phyloP scores from a whole-genome alignment of 164 flowering plant genomes.

The grape (Vitis vinifera) region DNA sequence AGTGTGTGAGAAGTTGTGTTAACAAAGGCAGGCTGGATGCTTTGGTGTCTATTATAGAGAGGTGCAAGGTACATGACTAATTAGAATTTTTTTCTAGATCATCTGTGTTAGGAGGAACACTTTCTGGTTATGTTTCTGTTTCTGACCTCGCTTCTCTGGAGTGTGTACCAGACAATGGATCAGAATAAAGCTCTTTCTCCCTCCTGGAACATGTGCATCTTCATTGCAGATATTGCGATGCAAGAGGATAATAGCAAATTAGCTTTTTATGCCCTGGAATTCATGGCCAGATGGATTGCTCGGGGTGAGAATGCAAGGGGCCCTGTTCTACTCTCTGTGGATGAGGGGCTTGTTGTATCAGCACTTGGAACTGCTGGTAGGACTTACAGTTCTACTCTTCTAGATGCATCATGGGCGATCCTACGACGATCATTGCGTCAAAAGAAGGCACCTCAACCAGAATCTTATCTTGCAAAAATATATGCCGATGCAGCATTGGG shows the following conservation, averaged over 20 bases:
- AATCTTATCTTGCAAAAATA: constrained; percentile 75
- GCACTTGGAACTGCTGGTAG: constrained; percentile 80
- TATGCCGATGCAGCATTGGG: constrained; percentile 75
- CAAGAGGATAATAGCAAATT: constrained; percentile 75
- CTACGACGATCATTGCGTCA: constrained; percentile 75
- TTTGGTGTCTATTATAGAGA: constrained; percentile 76
- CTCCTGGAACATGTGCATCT: constrained; percentile 58
- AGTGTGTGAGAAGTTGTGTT: constrained; percentile 65
- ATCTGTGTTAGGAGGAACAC: neutral
- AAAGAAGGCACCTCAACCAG: constrained; percentile 69
- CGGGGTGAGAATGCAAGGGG: constrained; percentile 68
- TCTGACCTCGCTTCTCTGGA: too few species aligned
- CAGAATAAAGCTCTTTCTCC: constrained; percentile 90
- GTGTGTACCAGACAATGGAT: constrained; percentile 57
- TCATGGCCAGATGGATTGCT: constrained; percentile 81
- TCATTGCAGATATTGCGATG: constrained; percentile 69
- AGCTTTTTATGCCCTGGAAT: constrained; percentile 71
- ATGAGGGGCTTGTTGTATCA: constrained; percentile 76
- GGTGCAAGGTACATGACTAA: constrained; percentile 75
- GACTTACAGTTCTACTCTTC: constrained; percentile 57
- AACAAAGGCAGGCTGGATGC: constrained; percentile 64
- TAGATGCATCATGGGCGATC: constrained; percentile 87
- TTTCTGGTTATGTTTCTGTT: neutral
- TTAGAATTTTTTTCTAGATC: neutral
- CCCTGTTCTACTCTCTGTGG: constrained; percentile 59